phyloP scores from a whole-genome alignment of 768 basidiomycete species.

The Termitomyces heimii region DNA sequence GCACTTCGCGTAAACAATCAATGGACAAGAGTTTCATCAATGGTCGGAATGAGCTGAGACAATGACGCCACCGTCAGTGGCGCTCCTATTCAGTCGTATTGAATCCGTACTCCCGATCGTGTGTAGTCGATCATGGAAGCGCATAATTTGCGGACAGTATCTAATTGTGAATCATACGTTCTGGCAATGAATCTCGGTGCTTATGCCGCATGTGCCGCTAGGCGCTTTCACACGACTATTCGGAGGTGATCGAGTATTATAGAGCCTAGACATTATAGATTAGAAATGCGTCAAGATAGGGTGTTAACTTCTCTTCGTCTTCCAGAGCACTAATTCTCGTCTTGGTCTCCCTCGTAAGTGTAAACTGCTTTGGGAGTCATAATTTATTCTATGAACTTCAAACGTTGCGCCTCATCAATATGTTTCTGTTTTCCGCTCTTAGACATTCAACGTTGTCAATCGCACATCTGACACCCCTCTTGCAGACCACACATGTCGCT shows the following conservation, averaged over 20 bases:
- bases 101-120: not conserved
- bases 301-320: not conserved
- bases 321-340: not conserved
- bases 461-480: slow-evolving; percentile 2
- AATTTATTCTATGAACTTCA: not conserved
- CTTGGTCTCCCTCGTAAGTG: not conserved
- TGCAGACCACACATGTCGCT: slow-evolving; percentile 10
- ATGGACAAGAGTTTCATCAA: not conserved
- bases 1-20: not conserved
- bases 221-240: not conserved
- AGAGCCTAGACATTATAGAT: slow-evolving; percentile 1
- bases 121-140: not conserved
- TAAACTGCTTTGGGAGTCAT: not conserved
- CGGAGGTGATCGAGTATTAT: slow-evolving; percentile 1
- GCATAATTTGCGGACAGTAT: not conserved
- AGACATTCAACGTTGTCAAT: not conserved
- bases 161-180: not conserved
- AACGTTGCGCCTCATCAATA: not conserved
- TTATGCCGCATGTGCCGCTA: not conserved
- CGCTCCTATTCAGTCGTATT: slow-evolving; percentile 9
- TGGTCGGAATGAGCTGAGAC: slow-evolving; percentile 3
- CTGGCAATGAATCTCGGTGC: not conserved
- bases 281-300: not conserved
- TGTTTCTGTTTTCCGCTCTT: not conserved
- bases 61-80: slow-evolving; percentile 7